Evolutionary conservation across 2,329 filamentous ascomycete species (phyloP), one percentile per base, ranked within the genome.

Genomic region (Aspergillus sp.): DNA sequence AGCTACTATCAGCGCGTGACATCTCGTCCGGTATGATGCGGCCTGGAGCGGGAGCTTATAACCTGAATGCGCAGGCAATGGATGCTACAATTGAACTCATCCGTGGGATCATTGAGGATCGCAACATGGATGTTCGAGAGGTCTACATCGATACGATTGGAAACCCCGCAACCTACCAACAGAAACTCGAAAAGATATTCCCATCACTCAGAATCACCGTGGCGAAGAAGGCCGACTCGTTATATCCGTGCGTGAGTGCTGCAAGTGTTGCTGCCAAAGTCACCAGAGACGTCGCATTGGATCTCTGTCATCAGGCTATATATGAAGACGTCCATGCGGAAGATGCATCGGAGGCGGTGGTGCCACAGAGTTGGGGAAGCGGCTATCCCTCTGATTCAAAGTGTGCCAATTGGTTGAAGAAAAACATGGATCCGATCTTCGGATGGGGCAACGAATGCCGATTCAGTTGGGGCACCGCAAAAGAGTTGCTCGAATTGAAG

Each of bases 101-200:
- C 70, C 82, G 87, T 58, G 88, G 87, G 38, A 90, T 97, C 4
- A 84, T 95, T 38, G 87, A 86, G 8, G 82, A 84, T 19, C 69
- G 68, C 15, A 91, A 91, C 38, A 90, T 98, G 63, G 92, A 96
- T 74, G 82, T 98, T 4, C 85, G 83, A 59, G 91, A 97, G 76
- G 91, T 99, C 55, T 99, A 92, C 75, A 93, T 99, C 73, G 94
- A 99, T 78, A 98, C 94, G 2, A 90, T 98, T 71, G 94, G 94
- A 36, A 89, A 84, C 58, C 93, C 94, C 1, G 87, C 85, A 17
- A 81, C 87, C 4, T 97, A 98, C 80, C 93, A 98, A 81, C 87
- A 85, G 71, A 91, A 89, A 72, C 82, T 99, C 57, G 90, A 94
- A 78, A 83, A 87, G 62, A 83, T 96, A 55, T 98, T 98, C 75